Evolutionary conservation across 2,329 filamentous ascomycete species (phyloP), one percentile per base, ranked within the genome.

Genomic region (Calycina marina): DNA sequence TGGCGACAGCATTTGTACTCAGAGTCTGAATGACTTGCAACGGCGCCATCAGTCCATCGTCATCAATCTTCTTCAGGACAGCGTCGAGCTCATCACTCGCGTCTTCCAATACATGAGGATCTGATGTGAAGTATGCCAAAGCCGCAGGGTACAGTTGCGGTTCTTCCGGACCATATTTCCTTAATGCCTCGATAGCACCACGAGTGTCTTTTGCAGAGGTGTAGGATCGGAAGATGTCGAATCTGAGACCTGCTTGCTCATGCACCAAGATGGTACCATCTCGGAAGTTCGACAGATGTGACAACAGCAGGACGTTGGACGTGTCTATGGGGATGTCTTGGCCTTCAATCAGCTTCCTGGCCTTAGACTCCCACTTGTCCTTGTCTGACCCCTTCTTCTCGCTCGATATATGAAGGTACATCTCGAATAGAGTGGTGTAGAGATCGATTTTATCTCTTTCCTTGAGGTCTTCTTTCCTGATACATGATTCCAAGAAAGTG

Each of bases 181-280:
- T 72, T 25, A 98, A 63, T 0, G 90, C 86, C 50, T 79, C 82
- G 50, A 98, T 84, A 4, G 88, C 88, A 6, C 90, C 88, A 25
- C 71, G 66, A 1, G 90, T 98, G 53, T 98, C 90, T 43, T 85
- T 84, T 14, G 86, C 84, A 1, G 85, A 75, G 1, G 88, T 93
- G 53, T 93, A 94, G 1, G 88, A 94, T 30, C 90, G 77, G 61
- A 98, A 96, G 38, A 98, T 96, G 56, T 98, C 90, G 35, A 86
- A 90, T 25, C 83, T 69, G 3, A 98, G 68, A 13, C 86, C 85
- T 38, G 92, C 83, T 50, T 94, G 83, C 58, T 98, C 90, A 44
- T 86, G 82, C 34, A 98, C 86, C 2, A 98, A 69, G 2, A 84
- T 83, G 0, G 85, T 93, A 12, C 90, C 90, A 48, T 92, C 84